Conservation (phyloP, 352 stramenopile genomes). For the Phytophthora ramorum region DNA sequence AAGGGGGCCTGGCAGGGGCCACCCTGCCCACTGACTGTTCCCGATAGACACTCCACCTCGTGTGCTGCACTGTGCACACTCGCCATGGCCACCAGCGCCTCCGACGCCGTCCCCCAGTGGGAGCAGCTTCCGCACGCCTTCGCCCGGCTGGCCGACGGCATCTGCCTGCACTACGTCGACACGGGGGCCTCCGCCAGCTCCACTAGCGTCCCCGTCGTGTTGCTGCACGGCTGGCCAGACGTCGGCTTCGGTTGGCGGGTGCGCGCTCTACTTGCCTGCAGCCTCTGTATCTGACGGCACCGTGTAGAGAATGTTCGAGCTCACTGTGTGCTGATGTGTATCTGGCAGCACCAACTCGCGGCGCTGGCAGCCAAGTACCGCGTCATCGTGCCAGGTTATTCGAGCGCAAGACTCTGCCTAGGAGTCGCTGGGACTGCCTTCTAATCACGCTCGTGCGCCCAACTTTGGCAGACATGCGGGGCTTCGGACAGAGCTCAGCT, state of each 20-base stretch:
- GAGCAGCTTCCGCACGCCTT: slow-evolving; percentile 4
- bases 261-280: background rate
- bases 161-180: slow-evolving; percentile 5
- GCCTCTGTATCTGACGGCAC: background rate
- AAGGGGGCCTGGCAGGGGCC: too few species aligned
- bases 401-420: background rate
- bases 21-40: too few species aligned
- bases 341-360: background rate
- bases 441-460: background rate
- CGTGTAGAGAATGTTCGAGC: background rate
- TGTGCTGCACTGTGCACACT: background rate
- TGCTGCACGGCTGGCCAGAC: background rate
- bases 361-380: slow-evolving; percentile 30
- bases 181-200: background rate
- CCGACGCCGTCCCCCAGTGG: background rate
- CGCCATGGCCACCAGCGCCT: background rate
- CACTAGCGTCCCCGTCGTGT: background rate
- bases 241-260: background rate
- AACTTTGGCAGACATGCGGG: slow-evolving; percentile 42
- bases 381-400: slow-evolving; percentile 48
- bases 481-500: slow-evolving; percentile 57
- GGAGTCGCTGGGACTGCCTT: background rate
- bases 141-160: slow-evolving; percentile 2
- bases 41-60: too few species aligned
- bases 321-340: background rate